Evolutionary conservation across 495 filamentous ascomycete species (phyloP), one percentile per base, ranked within the genome.

Genomic region (Hypomontagnella monticulosa): DNA sequence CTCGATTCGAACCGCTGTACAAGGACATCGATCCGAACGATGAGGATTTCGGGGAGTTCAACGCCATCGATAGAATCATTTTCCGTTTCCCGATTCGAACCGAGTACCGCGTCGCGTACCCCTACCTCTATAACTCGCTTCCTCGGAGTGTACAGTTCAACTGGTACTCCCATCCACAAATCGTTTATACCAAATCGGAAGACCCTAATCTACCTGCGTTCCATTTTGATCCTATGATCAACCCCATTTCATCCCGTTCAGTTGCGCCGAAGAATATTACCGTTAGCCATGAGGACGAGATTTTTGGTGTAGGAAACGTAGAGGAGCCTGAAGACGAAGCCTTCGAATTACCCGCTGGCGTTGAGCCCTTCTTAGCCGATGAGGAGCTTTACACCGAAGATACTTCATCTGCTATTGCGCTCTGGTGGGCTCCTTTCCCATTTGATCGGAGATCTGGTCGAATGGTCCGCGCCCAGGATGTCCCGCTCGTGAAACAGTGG

Each of bases 1-100:
- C 96, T 64, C 88, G 95, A 38, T 99, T 99, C 56, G 96, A 99
- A 79, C 96, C 96, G 12, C 78, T 99, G 9, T 99, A 98, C 82
- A 99, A 99, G 78, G 96, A 99, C 66, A 92, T 99, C 47, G 94
- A 99, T 73, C 96, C 96, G 30, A 98, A 99, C 70, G 93, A 98
- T 70, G 96, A 99, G 76, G 96, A 99, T 73, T 99, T 99, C 77
- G 95, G 96, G 73, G 96, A 99, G 76, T 99, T 99, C 85, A 99
- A 99, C 70, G 96, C 94, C 43, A 99, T 99, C 72, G 94, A 98
- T 74, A 92, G 96, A 61, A 99, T 99, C 76, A 99, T 99, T 69
- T 99, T 99, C 83, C 90, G 96, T 48, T 87, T 90, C 36, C 96
- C 96, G 3, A 96, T 98, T 68, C 87, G 94, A 51, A 99, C 94